Percentiles rank a stretch among this genome's conserved stretches.
Evolutionary conservation across 179 eudicot genomes (phyloP).

Genomic region (Spinacia oleracea): DNA sequence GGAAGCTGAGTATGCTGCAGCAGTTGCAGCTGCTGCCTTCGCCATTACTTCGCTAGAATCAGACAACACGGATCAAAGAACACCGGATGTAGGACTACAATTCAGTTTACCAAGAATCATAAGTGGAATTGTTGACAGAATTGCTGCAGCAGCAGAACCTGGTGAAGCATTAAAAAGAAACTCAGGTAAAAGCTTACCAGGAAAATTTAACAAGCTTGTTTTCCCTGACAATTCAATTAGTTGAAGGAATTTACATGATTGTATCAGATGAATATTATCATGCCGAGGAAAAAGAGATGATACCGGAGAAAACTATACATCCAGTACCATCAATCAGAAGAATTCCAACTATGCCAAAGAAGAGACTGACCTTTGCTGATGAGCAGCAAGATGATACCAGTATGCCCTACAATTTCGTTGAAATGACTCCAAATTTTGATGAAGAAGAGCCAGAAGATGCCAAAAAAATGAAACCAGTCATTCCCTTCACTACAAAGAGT

Average conservation of each 20-base stretch:
- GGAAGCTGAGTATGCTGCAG: constrained; percentile 55
- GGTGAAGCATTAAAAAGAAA: constrained; percentile 35
- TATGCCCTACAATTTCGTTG: constrained; percentile 9
- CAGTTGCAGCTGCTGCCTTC: constrained; percentile 81
- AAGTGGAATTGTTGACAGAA: constrained; percentile 28
- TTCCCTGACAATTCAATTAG: constrained; percentile 2
- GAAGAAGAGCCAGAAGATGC: constrained; percentile 19
- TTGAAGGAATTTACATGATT: background rate
- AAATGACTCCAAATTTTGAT: constrained; percentile 21
- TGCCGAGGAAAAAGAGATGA: constrained; percentile 20
- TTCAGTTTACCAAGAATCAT: constrained; percentile 37
- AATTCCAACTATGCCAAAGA: constrained; percentile 27
- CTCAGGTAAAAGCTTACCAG: constrained; percentile 36
- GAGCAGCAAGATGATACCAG: constrained; percentile 16
- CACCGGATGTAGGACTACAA: constrained; percentile 26
- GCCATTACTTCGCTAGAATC: constrained; percentile 64
- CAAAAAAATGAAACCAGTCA: constrained; percentile 22
- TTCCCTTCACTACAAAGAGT: constrained; percentile 15
- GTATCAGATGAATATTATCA: constrained; percentile 23
- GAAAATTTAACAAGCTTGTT: background rate
- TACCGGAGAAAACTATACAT: constrained; percentile 41
- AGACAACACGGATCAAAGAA: constrained; percentile 31
- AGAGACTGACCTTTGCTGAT: constrained; percentile 43
- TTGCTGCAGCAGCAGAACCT: constrained; percentile 22
- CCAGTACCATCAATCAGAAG: constrained; percentile 34